phyloP scores from a whole-genome alignment of 352 stramenopile genomes.

The Globisporangium megalacanthum region DNA sequence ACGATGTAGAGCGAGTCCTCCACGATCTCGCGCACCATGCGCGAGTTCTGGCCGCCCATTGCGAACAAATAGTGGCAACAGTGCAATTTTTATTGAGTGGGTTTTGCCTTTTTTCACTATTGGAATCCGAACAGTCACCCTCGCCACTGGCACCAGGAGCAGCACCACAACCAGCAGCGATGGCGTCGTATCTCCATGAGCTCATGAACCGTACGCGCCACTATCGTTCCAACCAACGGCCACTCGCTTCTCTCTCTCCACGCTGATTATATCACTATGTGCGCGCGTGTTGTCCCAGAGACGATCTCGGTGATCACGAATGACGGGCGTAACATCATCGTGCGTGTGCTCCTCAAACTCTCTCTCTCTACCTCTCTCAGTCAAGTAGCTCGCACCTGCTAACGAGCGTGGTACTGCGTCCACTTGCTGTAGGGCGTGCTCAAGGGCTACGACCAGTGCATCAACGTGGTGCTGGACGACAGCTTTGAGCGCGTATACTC shows the following conservation, averaged over 20 bases:
- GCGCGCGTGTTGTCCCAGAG: slow-evolving; percentile 26
- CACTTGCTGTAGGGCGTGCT: slow-evolving; percentile 60
- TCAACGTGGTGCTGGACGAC: slow-evolving; percentile 91
- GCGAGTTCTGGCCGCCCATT: slow-evolving; percentile 78
- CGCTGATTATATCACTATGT: background rate
- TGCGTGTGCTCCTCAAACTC: slow-evolving; percentile 39
- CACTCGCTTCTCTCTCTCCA: background rate
- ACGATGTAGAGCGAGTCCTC: slow-evolving; percentile 80
- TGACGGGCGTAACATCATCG: slow-evolving; percentile 93
- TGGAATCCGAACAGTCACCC: slow-evolving; percentile 3
- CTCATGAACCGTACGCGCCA: slow-evolving; percentile 71
- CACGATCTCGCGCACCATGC: slow-evolving; percentile 72
- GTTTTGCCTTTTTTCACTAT: background rate
- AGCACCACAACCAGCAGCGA: slow-evolving; percentile 18
- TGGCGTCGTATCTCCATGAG: slow-evolving; percentile 82
- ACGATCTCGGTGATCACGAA: slow-evolving; percentile 93
- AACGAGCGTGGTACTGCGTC: background rate
- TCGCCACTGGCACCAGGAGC: slow-evolving; percentile 2
- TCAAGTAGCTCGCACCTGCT: too few species aligned
- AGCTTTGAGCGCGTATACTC: slow-evolving; percentile 94
- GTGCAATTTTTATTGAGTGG: background rate
- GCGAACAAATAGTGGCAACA: slow-evolving; percentile 22
- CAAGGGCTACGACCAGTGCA: slow-evolving; percentile 91
- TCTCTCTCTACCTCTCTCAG: background rate
- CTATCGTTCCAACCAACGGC: background rate